A percentile compares a stretch with the other conserved stretches of the same genome.
These are phyloP conservation scores for Fusarium sp. DNA, from an alignment of 2,329 filamentous ascomycete genomes.

Conservation along the genomic window DNA sequence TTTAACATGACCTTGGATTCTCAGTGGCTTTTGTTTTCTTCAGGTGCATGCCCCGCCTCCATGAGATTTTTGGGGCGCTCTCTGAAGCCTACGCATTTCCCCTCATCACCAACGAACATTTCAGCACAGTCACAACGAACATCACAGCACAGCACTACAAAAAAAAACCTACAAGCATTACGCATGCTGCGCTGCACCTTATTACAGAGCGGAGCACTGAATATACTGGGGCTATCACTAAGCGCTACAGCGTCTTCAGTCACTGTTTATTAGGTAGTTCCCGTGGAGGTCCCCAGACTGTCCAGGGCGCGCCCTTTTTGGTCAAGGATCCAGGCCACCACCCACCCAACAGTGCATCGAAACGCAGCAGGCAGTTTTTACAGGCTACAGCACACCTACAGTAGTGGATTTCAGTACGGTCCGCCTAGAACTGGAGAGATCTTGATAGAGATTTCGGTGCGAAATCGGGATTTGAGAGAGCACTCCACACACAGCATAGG, in stretches of 20 bases:
- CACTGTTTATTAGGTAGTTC: not conserved
- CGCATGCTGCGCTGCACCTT: not conserved
- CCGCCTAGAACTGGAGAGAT: conserved; percentile 9
- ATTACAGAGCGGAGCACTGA: conserved; percentile 27
- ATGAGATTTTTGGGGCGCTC: not conserved
- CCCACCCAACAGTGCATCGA: not conserved
- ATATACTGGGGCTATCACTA: conserved; percentile 11
- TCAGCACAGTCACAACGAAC: conserved; percentile 52
- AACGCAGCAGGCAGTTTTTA: not conserved
- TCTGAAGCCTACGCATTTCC: conserved; percentile 46
- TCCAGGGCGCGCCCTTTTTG: conserved; percentile 1
- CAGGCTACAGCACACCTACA: conserved; percentile 8
- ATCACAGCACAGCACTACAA: conserved; percentile 36
- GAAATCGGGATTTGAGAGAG: conserved; percentile 29
- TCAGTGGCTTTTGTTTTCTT: not conserved
- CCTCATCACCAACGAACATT: conserved; percentile 53
- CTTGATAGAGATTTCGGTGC: conserved; percentile 22
- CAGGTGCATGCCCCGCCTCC: conserved; percentile 12
- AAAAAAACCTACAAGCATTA: conserved; percentile 5
- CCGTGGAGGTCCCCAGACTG: conserved; percentile 2
- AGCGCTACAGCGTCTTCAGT: not conserved
- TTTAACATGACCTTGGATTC: not conserved
- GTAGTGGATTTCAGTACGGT: not conserved
- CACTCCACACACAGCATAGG: conserved; percentile 28
- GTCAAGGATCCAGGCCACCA: not conserved